Base-by-base conservation (phyloP, 2,329 filamentous ascomycete species). In the Magnaporthales sp. region DNA sequence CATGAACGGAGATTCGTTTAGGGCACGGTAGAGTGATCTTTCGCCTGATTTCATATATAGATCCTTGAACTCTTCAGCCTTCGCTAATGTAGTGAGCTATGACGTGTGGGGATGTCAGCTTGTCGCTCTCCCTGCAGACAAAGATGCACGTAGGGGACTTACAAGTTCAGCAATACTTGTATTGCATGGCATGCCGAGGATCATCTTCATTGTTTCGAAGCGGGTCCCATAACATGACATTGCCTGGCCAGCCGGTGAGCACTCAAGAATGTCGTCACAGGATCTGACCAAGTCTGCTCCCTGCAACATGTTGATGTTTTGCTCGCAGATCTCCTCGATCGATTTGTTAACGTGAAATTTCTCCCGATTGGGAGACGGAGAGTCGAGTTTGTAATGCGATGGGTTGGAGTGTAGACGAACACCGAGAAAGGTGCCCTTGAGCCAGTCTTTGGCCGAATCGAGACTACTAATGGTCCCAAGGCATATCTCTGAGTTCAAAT, bases 181-280 rank as follows among this genome's bases (percentile, higher is more conserved):
- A 56, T 83, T 84, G 1, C 78, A 75, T n/a, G 85, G 83, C 65
- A 95, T 80, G 0, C 80, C 79, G 60, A 94, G 77, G 15, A 96
- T 80, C 1, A 81, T 75, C 71, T 87, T 89, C 91, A 95, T 96
- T 0, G 91, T 95, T 51, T 89, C 84, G 71, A 93, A 93, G 26
- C 86, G 86, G 3, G 95, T 80, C 78, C 92, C 94, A 74, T 94
- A 96, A 63, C 87, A 85, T 60, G 91, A 90, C 92, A 96, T 96
- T 4, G 89, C 89, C 67, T 89, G 83, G 1, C 92, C 92, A 72
- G 90, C 91, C 63, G 89, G 86, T 0, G 91, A 94, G 61, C 86
- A 87, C 1, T 80, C 81, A 19, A 60, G 56, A 27, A 5, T 26
- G 15, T 15, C 15, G 1, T 60, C 19, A 19, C 2, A 13, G 4